Evolutionary conservation across 257 asterid genomes (phyloP).

Genomic region (Nicotiana obtusifolia): DNA sequence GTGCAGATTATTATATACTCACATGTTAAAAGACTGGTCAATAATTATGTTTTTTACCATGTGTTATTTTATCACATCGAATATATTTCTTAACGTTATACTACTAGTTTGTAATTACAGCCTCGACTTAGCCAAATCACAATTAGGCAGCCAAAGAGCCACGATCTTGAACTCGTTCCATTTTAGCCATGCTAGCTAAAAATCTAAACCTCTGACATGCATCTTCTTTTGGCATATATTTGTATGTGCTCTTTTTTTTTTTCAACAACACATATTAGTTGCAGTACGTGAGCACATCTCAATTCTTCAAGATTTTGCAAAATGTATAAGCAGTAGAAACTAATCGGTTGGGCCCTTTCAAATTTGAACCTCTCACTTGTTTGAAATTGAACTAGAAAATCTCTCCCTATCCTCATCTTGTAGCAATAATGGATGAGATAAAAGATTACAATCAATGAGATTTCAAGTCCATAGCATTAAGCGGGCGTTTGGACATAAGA

Average conservation of each 20-base stretch:
- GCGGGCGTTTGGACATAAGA: too few species aligned
- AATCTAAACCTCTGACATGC: too few species aligned
- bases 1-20: background rate
- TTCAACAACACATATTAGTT: too few species aligned
- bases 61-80: background rate
- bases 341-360: background rate
- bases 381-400: background rate
- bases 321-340: background rate
- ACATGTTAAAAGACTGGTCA: background rate
- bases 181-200: too few species aligned
- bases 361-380: background rate
- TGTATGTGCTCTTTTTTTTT: too few species aligned
- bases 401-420: background rate
- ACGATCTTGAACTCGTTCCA: background rate
- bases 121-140: background rate
- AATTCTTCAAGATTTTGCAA: background rate
- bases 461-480: too few species aligned
- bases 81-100: background rate
- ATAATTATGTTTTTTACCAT: background rate
- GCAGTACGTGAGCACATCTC: too few species aligned
- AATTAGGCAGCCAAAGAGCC: too few species aligned
- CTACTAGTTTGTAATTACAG: background rate
- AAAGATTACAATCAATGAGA: too few species aligned
- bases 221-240: too few species aligned
- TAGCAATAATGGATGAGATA: background rate